These are phyloP conservation scores for Sporothrix inflata DNA, from an alignment of 2,329 filamentous ascomycete species.

Conservation along the genomic window DNA sequence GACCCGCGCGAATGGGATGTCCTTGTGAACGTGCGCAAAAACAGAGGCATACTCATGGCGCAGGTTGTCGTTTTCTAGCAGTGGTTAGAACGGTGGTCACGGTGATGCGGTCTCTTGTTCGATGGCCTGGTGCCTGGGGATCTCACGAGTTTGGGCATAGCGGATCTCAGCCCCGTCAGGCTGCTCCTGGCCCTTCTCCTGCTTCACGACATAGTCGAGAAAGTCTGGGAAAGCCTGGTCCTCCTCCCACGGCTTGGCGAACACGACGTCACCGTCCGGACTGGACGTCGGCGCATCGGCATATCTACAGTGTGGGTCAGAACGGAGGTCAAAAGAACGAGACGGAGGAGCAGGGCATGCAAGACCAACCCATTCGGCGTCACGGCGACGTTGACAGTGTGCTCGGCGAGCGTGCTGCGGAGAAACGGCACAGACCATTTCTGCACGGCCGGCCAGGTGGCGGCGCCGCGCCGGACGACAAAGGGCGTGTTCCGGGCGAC, in stretches of 20 bases:
- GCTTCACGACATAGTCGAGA: constrained; percentile 61
- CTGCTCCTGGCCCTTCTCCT: constrained; percentile 51
- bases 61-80: constrained; percentile 76
- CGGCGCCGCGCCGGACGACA: constrained; percentile 66
- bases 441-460: constrained; percentile 63
- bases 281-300: constrained; percentile 57
- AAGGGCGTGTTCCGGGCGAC: constrained; percentile 76
- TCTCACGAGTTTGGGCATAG: constrained; percentile 75
- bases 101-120: not conserved
- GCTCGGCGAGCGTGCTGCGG: constrained; percentile 54
- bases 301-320: constrained; percentile 40
- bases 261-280: constrained; percentile 48
- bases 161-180: constrained; percentile 53
- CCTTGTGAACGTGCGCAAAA: constrained; percentile 63
- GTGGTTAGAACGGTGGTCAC: not conserved
- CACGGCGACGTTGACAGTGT: constrained; percentile 72
- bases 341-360: not conserved
- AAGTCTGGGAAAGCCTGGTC: constrained; percentile 65
- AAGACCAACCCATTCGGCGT: constrained; percentile 64
- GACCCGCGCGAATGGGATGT: constrained; percentile 73
- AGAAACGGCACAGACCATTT: constrained; percentile 68
- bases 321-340: not conserved
- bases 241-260: constrained; percentile 74
- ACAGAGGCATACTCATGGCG: constrained; percentile 70
- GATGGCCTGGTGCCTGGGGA: not conserved